Evolutionary conservation across 768 basidiomycete genomes (phyloP).

Genomic region (Brasilioporus rufonigricans): DNA sequence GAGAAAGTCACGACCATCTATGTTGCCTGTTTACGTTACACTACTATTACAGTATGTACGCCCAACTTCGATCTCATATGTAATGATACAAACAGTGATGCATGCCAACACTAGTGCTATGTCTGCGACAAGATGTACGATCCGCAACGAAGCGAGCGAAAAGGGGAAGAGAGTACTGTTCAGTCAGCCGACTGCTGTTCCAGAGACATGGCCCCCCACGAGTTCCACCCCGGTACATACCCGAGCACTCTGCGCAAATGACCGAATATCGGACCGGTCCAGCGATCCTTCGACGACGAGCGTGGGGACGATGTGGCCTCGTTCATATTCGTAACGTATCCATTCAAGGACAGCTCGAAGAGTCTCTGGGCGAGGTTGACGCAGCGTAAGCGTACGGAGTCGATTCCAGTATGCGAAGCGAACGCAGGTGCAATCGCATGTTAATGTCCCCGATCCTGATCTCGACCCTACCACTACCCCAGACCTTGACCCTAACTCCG

Average conservation of each 20-base stretch:
- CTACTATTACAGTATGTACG: conserved; percentile 7
- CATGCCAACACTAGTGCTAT: neutral
- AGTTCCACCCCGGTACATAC: conserved; percentile 18
- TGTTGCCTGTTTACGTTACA: too few species aligned
- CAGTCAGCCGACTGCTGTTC: neutral
- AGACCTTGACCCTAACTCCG: neutral
- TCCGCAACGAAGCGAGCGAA: neutral
- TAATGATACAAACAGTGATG: conserved; percentile 3
- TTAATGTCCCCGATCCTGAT: neutral
- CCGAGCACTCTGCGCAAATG: conserved; percentile 12
- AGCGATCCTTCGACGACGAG: conserved; percentile 19
- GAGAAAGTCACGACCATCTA: neutral
- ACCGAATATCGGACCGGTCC: conserved; percentile 15
- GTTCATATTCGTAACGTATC: conserved; percentile 13
- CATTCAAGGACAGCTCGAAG: conserved; percentile 22
- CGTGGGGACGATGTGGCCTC: conserved; percentile 9
- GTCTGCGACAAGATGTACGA: neutral
- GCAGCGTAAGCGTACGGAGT: conserved; percentile 20
- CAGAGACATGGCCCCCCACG: neutral
- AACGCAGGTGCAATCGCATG: conserved; percentile 4
- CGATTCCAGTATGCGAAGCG: conserved; percentile 17
- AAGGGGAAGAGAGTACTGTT: neutral
- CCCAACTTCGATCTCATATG: neutral
- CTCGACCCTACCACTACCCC: neutral
- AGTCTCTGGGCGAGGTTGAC: conserved; percentile 23